Evolutionary conservation across 805 yeast genomes (phyloP), one percentile per base, ranked within the genome.

Genomic region (Saccharomycopsis malanga): DNA sequence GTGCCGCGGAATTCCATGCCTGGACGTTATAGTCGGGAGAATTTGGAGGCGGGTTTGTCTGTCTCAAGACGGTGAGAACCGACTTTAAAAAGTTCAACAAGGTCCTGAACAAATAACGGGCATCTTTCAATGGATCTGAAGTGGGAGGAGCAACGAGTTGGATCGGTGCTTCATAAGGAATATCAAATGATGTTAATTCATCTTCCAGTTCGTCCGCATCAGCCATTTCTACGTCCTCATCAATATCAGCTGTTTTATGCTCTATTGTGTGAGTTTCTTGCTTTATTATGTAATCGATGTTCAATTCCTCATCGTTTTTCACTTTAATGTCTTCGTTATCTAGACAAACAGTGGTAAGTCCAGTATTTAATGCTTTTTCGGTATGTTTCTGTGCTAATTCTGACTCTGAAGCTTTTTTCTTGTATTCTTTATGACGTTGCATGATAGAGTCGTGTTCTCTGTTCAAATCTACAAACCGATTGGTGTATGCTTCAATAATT

Each of bases 71-170:
- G 63, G 82, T 86, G 57, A 91, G 83, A 37, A 88, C 84, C 0
- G 96, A 86, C 61, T 89, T 87, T 58, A 93, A 69, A 60, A 93
- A 93, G 3, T 89, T 84, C 82, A 93, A 77, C 45, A 94, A 67
- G 3, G 95, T 88, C 54, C 91, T 77, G 74, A 88, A 87, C 25
- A 93, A 67, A 57, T 85, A 86, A 38, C 94, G 76, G 1, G 96
- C 91, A 60, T 89, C 96, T 57, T 87, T 87, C 45, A 87, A 68
- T 12, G 89, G 86, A 54, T 85, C 91, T 25, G 76, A 67, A 9
- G 64, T 66, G 0, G 73, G 59, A 2, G 65, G 71, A 32, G 76
- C 77, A 7, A 76, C 65, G 1, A 83, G 63, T 21, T 77, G 65
- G 17, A 89, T 81, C 3, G 95, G 91, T 2, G 71, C 62, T 34